phyloP scores from a whole-genome alignment of 345 rosid genomes.

The Mallotus nudiflorus region DNA sequence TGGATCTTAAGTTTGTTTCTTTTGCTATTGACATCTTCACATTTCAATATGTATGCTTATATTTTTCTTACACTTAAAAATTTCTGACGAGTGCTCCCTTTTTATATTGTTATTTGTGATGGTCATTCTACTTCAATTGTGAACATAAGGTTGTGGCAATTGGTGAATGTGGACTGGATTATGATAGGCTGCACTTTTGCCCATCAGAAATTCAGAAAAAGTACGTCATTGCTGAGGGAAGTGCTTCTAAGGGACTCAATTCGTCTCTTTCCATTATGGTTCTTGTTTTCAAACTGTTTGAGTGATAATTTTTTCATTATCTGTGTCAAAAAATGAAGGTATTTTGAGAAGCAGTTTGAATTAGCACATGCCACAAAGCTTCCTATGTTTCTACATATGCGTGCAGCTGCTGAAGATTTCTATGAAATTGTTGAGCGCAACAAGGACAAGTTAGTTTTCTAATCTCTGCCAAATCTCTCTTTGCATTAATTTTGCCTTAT shows the following conservation, averaged over 20 bases:
- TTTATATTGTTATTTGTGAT: neutral
- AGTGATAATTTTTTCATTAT: slow-evolving; percentile 7
- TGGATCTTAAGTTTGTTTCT: neutral
- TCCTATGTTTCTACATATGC: slow-evolving; percentile 98
- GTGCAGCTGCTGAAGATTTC: slow-evolving; percentile 89
- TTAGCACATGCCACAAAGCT: slow-evolving; percentile 82
- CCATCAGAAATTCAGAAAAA: slow-evolving; percentile 76
- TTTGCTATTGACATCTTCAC: neutral
- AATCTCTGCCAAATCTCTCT: neutral
- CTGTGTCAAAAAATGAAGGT: slow-evolving; percentile 40
- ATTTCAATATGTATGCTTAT: neutral
- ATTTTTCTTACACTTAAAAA: slow-evolving; percentile 3
- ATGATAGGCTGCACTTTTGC: slow-evolving; percentile 96
- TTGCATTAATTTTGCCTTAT: no score
- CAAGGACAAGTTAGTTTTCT: slow-evolving; percentile 53
- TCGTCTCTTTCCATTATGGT: neutral
- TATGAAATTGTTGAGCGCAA: slow-evolving; percentile 73
- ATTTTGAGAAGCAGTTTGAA: slow-evolving; percentile 96
- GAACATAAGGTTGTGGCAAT: slow-evolving; percentile 79
- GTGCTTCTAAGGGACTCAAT: slow-evolving; percentile 5
- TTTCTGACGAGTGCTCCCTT: neutral
- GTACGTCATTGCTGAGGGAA: slow-evolving; percentile 42
- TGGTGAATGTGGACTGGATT: slow-evolving; percentile 98
- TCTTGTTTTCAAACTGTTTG: slow-evolving; percentile 6
- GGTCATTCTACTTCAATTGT: slow-evolving; percentile 5